Percentiles rank a stretch among this genome's conserved stretches.
Conservation (phyloP, 1,139 yeast species). For the Kluyveromyces sp. region DNA sequence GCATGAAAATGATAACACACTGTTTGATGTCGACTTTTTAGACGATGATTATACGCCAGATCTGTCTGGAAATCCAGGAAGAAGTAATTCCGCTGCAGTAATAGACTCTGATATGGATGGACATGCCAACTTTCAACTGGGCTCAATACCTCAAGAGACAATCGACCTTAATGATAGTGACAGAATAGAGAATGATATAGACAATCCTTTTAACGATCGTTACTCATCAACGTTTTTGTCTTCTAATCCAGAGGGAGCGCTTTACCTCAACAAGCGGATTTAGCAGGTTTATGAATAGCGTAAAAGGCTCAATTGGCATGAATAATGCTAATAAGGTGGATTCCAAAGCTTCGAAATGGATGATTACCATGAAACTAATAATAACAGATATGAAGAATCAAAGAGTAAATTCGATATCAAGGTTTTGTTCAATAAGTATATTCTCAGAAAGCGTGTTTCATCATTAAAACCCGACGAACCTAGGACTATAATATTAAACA, state of each 20-base stretch:
- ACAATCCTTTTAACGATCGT: slow-evolving; percentile 30
- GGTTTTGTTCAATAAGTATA: slow-evolving; percentile 40
- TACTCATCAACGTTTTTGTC: slow-evolving; percentile 9
- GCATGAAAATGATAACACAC: slow-evolving; percentile 15
- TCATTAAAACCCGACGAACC: slow-evolving; percentile 42
- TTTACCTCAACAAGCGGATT: slow-evolving; percentile 13
- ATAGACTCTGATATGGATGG: slow-evolving; percentile 10
- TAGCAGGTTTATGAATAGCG: slow-evolving; percentile 15
- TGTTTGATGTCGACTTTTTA: slow-evolving; percentile 28
- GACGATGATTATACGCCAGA: slow-evolving; percentile 9
- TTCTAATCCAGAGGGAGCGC: background rate
- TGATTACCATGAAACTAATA: slow-evolving; percentile 20
- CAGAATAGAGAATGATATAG: slow-evolving; percentile 24
- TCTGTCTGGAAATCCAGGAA: slow-evolving; percentile 1
- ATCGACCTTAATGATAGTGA: slow-evolving; percentile 29
- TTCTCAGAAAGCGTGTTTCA: slow-evolving; percentile 33
- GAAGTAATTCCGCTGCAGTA: slow-evolving; percentile 8
- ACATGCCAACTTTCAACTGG: slow-evolving; percentile 17
- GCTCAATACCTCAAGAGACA: slow-evolving; percentile 27
- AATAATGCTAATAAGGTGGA: slow-evolving; percentile 10
- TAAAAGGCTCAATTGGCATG: slow-evolving; percentile 14
- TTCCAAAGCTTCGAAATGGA: slow-evolving; percentile 32
- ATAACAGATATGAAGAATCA: slow-evolving; percentile 26
- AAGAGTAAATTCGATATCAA: slow-evolving; percentile 47
- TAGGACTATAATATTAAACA: slow-evolving; percentile 63